Evolutionary conservation across 83 land plant species (phyloP).

Genomic region (Picea abies): DNA sequence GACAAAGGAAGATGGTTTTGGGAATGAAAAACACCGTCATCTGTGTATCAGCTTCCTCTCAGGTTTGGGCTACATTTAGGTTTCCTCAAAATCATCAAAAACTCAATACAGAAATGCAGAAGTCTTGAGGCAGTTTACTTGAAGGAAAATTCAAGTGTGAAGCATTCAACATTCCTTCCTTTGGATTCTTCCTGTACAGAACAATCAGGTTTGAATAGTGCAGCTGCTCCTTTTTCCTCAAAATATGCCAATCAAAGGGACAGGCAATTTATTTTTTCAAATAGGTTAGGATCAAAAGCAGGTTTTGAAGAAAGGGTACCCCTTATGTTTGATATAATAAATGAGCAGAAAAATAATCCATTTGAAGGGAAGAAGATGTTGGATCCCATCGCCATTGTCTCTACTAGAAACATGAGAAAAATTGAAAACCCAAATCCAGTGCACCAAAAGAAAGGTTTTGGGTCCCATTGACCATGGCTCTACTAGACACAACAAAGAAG

Average conservation of each 20-base stretch:
- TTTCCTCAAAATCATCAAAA: neutral
- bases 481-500: no score
- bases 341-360: neutral
- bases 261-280: neutral
- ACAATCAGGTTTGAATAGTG: slow-evolving; percentile 1
- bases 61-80: neutral
- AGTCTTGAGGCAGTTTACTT: neutral
- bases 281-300: neutral
- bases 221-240: slow-evolving; percentile 9
- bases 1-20: slow-evolving; percentile 28
- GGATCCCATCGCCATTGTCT: neutral
- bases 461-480: no score
- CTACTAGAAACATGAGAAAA: neutral
- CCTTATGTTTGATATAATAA: neutral
- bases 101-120: neutral
- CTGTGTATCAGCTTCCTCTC: slow-evolving; percentile 5
- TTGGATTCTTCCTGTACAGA: neutral
- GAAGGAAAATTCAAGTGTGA: neutral
- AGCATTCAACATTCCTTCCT: neutral
- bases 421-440: no score
- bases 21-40: slow-evolving; percentile 36
- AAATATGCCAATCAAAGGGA: neutral
- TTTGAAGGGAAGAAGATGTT: slow-evolving; percentile 1
- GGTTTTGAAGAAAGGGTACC: neutral
- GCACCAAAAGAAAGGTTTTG: no score